Evolutionary conservation across 768 basidiomycete genomes (phyloP).

Genomic region (Serendipita sp.): DNA sequence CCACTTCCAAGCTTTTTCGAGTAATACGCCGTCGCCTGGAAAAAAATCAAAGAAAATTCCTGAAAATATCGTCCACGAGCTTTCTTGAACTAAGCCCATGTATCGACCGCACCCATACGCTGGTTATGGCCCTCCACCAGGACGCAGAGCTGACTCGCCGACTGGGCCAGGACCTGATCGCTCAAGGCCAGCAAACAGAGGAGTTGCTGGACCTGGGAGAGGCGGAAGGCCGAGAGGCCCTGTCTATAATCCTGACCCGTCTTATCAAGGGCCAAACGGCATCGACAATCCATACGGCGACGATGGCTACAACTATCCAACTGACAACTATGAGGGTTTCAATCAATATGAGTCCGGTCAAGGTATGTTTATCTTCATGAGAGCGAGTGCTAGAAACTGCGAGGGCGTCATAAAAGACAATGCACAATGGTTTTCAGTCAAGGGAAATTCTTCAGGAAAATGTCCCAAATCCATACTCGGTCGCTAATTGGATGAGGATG

Average conservation of each 20-base stretch:
- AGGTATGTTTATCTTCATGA: slow-evolving; percentile 35
- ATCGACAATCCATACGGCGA: slow-evolving; percentile 4
- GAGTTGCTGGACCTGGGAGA: slow-evolving; percentile 23
- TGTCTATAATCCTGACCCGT: slow-evolving; percentile 51
- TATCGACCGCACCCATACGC: slow-evolving; percentile 85
- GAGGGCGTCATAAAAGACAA: slow-evolving; percentile 9
- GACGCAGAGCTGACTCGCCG: slow-evolving; percentile 45
- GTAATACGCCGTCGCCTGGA: neutral
- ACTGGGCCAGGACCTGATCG: slow-evolving; percentile 59
- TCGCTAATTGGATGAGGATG: too few relatives aligned
- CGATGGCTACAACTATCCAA: slow-evolving; percentile 7
- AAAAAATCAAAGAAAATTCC: neutral
- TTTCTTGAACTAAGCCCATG: slow-evolving; percentile 30
- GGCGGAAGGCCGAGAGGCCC: slow-evolving; percentile 37
- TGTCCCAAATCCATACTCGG: too few relatives aligned
- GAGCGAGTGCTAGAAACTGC: slow-evolving; percentile 22
- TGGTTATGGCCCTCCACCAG: slow-evolving; percentile 24
- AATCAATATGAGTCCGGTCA: slow-evolving; percentile 50
- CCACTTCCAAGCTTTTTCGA: neutral
- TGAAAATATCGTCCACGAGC: slow-evolving; percentile 4
- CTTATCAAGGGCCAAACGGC: slow-evolving; percentile 21
- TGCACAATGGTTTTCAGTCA: slow-evolving; percentile 4
- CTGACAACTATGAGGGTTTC: slow-evolving; percentile 29
- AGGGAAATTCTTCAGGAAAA: neutral
- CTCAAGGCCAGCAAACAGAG: slow-evolving; percentile 20